Evolutionary conservation across 2,329 filamentous ascomycete species (phyloP), one percentile per base, ranked within the genome.

Genomic region (Botrytis paeoniae): DNA sequence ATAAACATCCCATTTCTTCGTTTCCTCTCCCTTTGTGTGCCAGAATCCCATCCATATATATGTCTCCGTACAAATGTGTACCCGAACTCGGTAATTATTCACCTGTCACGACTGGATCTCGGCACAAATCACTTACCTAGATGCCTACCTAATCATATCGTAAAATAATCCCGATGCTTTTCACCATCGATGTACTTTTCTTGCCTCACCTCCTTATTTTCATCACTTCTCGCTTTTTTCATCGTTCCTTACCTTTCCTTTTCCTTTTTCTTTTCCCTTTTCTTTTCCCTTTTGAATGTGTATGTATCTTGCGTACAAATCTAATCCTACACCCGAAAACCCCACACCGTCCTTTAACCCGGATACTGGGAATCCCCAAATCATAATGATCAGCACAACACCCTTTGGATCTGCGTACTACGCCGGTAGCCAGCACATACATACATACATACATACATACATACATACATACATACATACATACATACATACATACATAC

Each of bases 401-500:
- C 35, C 35, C 29, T 45, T 48, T 43, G 9, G 29, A 65, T 35
- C 64, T 66, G 45, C 35, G 64, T 66, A 66, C 35, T n/a, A 54
- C 64, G 7, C 35, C 45, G 45, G 64, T n/a, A 68, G 45, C 45
- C 64, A 69, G 35, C 66, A 60, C 37, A 69, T 69, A 69, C 51
- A 57, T 69, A 69, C 45, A 51, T 66, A 66, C 10, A 51, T 66
- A 51, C 22, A 51, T 54, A 68, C 8, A 66, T 51, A 51, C 12
- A 51, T n/a, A 37, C 14, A 54, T 54, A 54, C 48, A 43, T 29
- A 69, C 35, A 43, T 22, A 69, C 37, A 59, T n/a, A n/a, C 48
- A 43, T 29, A 69, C 35, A 43, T 22, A 69, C 37, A 59, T n/a
- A 60, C 37, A 69, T 69, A 69, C 51, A 57, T 69, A 69, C 45